Percentiles rank a stretch among this genome's conserved stretches.
These are phyloP conservation scores for Nannizziopsis arthrosporioides DNA, from an alignment of 2,329 filamentous ascomycete genomes.

Conservation along the genomic window DNA sequence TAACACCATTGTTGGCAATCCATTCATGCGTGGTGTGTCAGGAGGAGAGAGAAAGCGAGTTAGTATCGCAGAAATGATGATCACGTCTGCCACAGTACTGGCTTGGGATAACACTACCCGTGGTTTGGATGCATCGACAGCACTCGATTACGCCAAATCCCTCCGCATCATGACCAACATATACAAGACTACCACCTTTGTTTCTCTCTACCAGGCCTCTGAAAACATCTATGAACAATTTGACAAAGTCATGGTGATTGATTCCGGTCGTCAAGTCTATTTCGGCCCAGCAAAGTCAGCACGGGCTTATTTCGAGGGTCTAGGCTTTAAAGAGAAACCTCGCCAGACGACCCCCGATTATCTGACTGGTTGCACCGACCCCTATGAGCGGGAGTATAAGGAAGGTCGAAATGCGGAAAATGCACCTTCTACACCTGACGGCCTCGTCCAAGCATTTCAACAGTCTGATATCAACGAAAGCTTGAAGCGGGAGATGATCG, in stretches of 20 bases:
- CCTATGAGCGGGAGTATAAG: constrained; percentile 69
- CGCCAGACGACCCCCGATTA: constrained; percentile 74
- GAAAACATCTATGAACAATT: constrained; percentile 70
- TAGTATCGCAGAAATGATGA: constrained; percentile 72
- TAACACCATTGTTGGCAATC: constrained; percentile 73
- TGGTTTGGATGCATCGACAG: constrained; percentile 56
- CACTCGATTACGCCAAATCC: constrained; percentile 55
- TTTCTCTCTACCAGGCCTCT: constrained; percentile 74
- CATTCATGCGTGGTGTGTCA: constrained; percentile 66
- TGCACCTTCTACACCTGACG: constrained; percentile 57
- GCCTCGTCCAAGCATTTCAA: constrained; percentile 51
- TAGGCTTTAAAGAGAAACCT: constrained; percentile 63
- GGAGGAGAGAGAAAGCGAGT: constrained; percentile 72
- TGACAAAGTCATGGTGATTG: constrained; percentile 75
- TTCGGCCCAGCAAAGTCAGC: constrained; percentile 60
- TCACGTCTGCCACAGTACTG: constrained; percentile 58
- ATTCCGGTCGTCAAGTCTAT: constrained; percentile 62
- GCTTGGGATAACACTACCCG: constrained; percentile 67
- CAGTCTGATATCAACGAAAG: constrained; percentile 38
- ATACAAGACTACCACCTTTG: constrained; percentile 72
- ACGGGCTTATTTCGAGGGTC: constrained; percentile 59
- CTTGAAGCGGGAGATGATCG: constrained; percentile 39
- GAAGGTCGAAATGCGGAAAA: constrained; percentile 40
- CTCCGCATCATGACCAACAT: constrained; percentile 72
- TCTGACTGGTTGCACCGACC: constrained; percentile 68